Conservation (phyloP, 768 basidiomycete species). For the Mycena chlorophos region DNA sequence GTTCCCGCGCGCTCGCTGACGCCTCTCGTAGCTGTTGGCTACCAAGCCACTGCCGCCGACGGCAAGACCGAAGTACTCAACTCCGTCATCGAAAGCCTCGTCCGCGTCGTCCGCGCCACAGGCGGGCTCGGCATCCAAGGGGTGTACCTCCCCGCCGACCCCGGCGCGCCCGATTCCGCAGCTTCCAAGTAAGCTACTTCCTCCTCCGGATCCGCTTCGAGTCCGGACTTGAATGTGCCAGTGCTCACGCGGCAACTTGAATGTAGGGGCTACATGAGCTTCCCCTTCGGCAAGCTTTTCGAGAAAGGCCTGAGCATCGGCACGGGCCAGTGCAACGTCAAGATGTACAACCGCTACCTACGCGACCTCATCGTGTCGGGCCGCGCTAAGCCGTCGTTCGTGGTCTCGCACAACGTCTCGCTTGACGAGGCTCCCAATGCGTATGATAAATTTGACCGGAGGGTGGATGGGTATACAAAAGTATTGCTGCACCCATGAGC, state of each 20-base stretch:
- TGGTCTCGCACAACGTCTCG: conserved; percentile 53
- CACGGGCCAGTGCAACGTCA: conserved; percentile 58
- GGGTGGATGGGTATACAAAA: conserved; percentile 55
- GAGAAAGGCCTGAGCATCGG: conserved; percentile 57
- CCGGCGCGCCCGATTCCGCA: conserved; percentile 54
- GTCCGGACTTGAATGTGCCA: not conserved
- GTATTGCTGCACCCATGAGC: conserved; percentile 53
- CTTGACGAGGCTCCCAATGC: conserved; percentile 50
- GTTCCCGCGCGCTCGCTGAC: not conserved
- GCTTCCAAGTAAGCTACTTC: conserved; percentile 43
- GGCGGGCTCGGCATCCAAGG: conserved; percentile 60
- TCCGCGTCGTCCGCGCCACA: conserved; percentile 53
- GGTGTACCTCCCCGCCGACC: conserved; percentile 56
- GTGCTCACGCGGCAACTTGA: too few species aligned
- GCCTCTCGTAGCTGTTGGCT: conserved; percentile 46
- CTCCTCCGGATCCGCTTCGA: not conserved
- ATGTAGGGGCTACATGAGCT: conserved; percentile 52
- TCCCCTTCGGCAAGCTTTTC: conserved; percentile 55
- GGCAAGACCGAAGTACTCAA: conserved; percentile 61
- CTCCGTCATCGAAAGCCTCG: conserved; percentile 50
- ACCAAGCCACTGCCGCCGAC: conserved; percentile 52
- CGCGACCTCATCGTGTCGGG: conserved; percentile 56
- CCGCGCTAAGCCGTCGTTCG: conserved; percentile 53
- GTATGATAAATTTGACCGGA: conserved; percentile 55
- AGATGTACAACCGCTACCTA: conserved; percentile 56